Evolutionary conservation across 768 basidiomycete species (phyloP).

Genomic region (Mycena vulgaris): DNA sequence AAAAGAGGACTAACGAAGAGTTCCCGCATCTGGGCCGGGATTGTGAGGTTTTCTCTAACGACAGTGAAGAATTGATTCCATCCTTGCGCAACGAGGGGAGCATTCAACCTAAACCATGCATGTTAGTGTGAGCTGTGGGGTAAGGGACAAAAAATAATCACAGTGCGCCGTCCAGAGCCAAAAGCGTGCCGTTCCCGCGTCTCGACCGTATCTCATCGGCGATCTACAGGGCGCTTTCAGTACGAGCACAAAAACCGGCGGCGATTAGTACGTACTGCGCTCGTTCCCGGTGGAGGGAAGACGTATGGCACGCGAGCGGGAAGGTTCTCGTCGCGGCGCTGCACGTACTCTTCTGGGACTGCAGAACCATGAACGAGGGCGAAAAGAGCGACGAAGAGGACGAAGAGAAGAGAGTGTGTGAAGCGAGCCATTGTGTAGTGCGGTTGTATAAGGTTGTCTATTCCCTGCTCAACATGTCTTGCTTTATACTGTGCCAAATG

Average conservation of each 20-base stretch:
- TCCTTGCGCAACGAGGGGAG: slow-evolving; percentile 47
- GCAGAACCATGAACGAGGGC: background rate
- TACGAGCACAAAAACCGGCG: background rate
- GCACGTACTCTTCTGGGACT: background rate
- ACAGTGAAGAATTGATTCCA: slow-evolving; percentile 54
- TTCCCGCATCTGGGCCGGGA: slow-evolving; percentile 54
- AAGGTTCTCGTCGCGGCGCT: slow-evolving; percentile 53
- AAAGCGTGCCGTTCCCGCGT: slow-evolving; percentile 51
- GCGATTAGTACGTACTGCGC: slow-evolving; percentile 39
- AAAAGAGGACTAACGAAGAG: slow-evolving; percentile 46
- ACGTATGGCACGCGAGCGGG: slow-evolving; percentile 62
- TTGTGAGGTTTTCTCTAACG: slow-evolving; percentile 47
- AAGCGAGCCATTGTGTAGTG: background rate
- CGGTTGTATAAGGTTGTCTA: too few relatives aligned
- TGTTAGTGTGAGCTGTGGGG: background rate
- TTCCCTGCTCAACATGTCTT: too few relatives aligned
- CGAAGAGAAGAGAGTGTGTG: slow-evolving; percentile 4
- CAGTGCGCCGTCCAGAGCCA: slow-evolving; percentile 58
- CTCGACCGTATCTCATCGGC: slow-evolving; percentile 55
- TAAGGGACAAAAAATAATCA: slow-evolving; percentile 27
- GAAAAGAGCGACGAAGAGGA: background rate
- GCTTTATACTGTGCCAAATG: background rate
- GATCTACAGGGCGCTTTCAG: slow-evolving; percentile 43
- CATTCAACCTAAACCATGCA: slow-evolving; percentile 43
- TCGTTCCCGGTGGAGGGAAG: slow-evolving; percentile 54